A percentile compares a stretch with the other conserved stretches of the same genome.
These are phyloP conservation scores for Salisapilia sapeloensis DNA, from an alignment of 352 stramenopile genomes.

Conservation along the genomic window DNA sequence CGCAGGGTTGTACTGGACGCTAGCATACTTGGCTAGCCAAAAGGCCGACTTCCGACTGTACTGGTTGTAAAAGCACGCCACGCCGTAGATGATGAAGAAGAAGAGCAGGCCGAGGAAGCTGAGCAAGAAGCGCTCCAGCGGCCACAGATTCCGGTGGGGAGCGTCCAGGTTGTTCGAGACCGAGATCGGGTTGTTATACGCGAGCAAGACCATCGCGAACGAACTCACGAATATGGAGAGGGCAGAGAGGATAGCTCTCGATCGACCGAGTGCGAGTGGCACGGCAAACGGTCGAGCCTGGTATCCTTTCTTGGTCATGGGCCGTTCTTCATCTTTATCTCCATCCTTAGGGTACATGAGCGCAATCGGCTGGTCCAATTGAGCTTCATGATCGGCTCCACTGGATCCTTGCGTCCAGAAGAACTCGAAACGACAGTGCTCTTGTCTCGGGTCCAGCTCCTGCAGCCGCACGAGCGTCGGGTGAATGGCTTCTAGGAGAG, in stretches of 20 bases:
- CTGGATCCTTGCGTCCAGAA: conserved; percentile 12
- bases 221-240: conserved; percentile 5
- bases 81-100: conserved; percentile 2
- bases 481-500: conserved; percentile 19
- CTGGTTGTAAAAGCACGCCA: not conserved
- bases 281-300: not conserved
- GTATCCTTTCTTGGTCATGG: not conserved
- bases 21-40: not conserved
- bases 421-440: conserved; percentile 11
- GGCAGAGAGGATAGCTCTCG: too few species aligned
- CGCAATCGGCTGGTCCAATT: too few species aligned
- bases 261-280: not conserved
- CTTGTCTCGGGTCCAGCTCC: conserved; percentile 7
- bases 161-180: too few species aligned
- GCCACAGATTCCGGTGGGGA: conserved; percentile 22
- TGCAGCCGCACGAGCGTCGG: conserved; percentile 12
- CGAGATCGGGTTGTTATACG: conserved; percentile 14
- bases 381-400: too few species aligned
- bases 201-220: conserved; percentile 15
- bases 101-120: conserved; percentile 13
- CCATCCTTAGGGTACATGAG: too few species aligned
- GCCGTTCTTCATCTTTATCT: too few species aligned
- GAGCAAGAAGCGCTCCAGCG: conserved; percentile 22
- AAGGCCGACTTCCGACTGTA: not conserved
- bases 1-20: not conserved